A percentile compares a stretch with the other conserved stretches of the same genome.
Evolutionary conservation across 192 early-diverging fungal genomes (phyloP).

Genomic region (Lunasporangiospora selenospora): DNA sequence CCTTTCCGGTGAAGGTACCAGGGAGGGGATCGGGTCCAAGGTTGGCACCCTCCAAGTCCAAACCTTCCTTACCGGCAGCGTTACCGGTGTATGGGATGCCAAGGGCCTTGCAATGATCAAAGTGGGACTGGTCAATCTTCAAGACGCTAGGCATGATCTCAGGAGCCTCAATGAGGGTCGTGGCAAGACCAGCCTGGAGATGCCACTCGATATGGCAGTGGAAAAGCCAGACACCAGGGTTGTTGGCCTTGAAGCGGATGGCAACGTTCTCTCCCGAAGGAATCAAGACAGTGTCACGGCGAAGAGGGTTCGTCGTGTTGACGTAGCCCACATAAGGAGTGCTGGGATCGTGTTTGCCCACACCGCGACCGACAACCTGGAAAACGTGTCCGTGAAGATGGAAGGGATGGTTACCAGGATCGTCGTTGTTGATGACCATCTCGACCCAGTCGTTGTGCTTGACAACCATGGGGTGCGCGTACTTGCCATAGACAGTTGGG

Average conservation of each 20-base stretch:
- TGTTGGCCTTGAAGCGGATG: conserved; percentile 80
- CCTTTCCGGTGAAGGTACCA: conserved; percentile 68
- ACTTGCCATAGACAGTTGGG: conserved; percentile 65
- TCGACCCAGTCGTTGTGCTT: conserved; percentile 70
- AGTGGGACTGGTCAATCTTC: conserved; percentile 30
- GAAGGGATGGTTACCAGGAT: conserved; percentile 77
- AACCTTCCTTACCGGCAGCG: conserved; percentile 72
- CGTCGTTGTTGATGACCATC: conserved; percentile 78
- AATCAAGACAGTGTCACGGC: conserved; percentile 80
- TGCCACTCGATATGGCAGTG: conserved; percentile 91
- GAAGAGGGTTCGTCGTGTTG: conserved; percentile 62
- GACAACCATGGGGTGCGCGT: conserved; percentile 68
- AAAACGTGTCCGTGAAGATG: conserved; percentile 89
- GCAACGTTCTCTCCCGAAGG: conserved; percentile 70
- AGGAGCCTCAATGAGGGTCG: conserved; percentile 76
- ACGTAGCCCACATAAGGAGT: conserved; percentile 45
- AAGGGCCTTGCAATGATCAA: conserved; percentile 67
- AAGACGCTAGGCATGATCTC: conserved; percentile 65
- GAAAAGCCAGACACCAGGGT: conserved; percentile 84
- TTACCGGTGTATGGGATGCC: conserved; percentile 70
- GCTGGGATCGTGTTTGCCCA: conserved; percentile 59
- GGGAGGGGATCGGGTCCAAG: conserved; percentile 59
- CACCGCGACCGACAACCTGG: conserved; percentile 74
- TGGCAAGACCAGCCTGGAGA: conserved; percentile 74
- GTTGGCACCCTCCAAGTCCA: conserved; percentile 66